Evolutionary conservation across 2,329 filamentous ascomycete genomes (phyloP).

Genomic region (Conoideocrella luteorostrata): DNA sequence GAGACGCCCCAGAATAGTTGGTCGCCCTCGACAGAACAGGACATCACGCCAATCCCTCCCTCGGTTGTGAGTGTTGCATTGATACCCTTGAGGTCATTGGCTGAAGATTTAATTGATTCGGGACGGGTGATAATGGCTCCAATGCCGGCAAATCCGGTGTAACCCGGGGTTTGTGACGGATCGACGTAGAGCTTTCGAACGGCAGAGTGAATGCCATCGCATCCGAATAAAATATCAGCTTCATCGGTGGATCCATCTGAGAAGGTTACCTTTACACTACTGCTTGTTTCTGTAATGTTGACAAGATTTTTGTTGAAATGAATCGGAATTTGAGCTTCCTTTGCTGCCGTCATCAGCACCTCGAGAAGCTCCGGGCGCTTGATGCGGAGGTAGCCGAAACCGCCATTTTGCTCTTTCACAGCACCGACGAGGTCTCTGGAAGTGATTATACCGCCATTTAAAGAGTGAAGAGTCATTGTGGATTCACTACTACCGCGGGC

Average conservation of each 20-base stretch:
- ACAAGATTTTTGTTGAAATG: conserved; percentile 67
- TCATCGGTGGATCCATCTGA: conserved; percentile 39
- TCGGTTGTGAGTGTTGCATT: conserved; percentile 23
- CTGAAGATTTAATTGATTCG: background rate
- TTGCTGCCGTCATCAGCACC: conserved; percentile 50
- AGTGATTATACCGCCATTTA: conserved; percentile 57
- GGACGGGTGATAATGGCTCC: conserved; percentile 13
- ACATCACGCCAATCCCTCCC: conserved; percentile 20
- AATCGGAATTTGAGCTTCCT: conserved; percentile 31
- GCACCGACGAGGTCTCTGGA: conserved; percentile 47
- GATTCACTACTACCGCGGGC: conserved; percentile 54
- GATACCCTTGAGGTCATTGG: conserved; percentile 14
- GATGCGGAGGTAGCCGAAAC: conserved; percentile 59
- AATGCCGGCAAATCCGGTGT: conserved; percentile 23
- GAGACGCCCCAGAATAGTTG: conserved; percentile 25
- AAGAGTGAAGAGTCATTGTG: conserved; percentile 49
- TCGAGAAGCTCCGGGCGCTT: conserved; percentile 53
- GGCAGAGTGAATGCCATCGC: conserved; percentile 35
- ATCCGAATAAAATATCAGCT: conserved; percentile 40
- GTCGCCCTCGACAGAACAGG: conserved; percentile 16
- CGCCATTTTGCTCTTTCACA: conserved; percentile 43
- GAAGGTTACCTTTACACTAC: conserved; percentile 50
- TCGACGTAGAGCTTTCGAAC: conserved; percentile 24
- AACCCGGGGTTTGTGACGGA: conserved; percentile 16
- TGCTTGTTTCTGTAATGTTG: conserved; percentile 52